Evolutionary conservation across 805 yeast genomes (phyloP), one percentile per base, ranked within the genome.

Genomic region (Ogataea ganodermae): DNA sequence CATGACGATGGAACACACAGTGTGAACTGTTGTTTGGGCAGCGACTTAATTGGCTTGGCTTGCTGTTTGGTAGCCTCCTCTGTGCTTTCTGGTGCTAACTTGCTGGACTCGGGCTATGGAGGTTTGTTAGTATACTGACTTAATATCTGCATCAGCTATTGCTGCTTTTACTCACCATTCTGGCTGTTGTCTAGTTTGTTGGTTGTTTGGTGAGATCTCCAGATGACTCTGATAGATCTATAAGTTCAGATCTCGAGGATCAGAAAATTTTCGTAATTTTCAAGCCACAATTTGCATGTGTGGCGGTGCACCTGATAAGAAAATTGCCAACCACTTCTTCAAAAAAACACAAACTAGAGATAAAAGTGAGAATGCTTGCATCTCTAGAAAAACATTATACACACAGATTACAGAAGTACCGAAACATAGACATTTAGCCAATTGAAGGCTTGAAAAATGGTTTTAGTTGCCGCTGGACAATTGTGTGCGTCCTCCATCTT

Each of bases 401-500:
- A n/a, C n/a, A n/a, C n/a, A n/a, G n/a, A n/a, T 7, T 7, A 24
- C 10, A 24, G 27, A 7, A 24, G 27, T 10, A 24, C 6, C 27
- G 10, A 24, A 24, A 6, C 10, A 21, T 6, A 32, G n/a, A 16
- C 32, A n/a, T 28, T 6, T 9, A 28, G 24, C 4, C 26, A 24
- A 18, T 28, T 35, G 31, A 4, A 14, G 24, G 12, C 30, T 23
- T 47, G 2, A n/a, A 40, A n/a, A 41, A 81, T 79, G 83, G 80
- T 76, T 4, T 64, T 78, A 28, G 74, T 89, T 13, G 97, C 96
- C 17, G 88, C 88, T 16, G 97, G 95, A 1, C 98, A 92, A 63
- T 68, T 92, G 49, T 83, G 91, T 55, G 86, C 96, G 0, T 79
- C 91, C 0, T 72, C 86, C 0, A 78, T 77, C 31, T 64, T 89